A percentile compares a stretch with the other conserved stretches of the same genome.
Evolutionary conservation across 1,139 yeast genomes (phyloP).

Genomic region (Komagataea norvegica): DNA sequence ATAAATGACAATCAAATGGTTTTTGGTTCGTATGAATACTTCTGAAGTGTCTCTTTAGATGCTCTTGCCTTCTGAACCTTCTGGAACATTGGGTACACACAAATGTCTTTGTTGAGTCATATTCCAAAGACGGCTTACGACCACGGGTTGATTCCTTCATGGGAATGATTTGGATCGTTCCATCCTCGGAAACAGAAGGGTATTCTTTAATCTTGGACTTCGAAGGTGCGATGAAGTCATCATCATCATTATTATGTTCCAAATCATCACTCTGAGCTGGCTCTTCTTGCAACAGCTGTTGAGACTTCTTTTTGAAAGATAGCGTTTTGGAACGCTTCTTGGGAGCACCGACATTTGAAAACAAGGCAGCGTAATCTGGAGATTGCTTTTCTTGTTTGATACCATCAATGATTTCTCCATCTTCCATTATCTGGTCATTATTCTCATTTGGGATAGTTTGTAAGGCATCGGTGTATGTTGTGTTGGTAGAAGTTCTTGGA

Average conservation of each 20-base stretch:
- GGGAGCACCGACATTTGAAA: slow-evolving; percentile 21
- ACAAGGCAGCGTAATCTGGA: slow-evolving; percentile 27
- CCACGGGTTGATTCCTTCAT: slow-evolving; percentile 32
- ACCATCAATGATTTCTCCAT: background rate
- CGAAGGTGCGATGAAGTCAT: no score
- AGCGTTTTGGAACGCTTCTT: slow-evolving; percentile 19
- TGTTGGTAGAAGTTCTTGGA: slow-evolving; percentile 7
- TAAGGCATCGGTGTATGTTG: slow-evolving; percentile 3
- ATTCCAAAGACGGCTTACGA: slow-evolving; percentile 35
- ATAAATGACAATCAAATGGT: slow-evolving; percentile 67
- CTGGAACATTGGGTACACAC: slow-evolving; percentile 46
- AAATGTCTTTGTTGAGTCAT: slow-evolving; percentile 33
- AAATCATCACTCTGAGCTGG: no score
- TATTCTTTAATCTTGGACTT: slow-evolving; percentile 11
- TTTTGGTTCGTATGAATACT: slow-evolving; percentile 71
- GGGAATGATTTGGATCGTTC: slow-evolving; percentile 14
- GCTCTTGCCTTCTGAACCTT: slow-evolving; percentile 74
- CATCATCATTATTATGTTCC: background rate
- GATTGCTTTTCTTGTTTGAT: slow-evolving; percentile 13
- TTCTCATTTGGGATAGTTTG: background rate
- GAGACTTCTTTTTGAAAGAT: slow-evolving; percentile 12
- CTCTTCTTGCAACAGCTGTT: no score
- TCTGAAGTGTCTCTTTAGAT: slow-evolving; percentile 69
- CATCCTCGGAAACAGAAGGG: slow-evolving; percentile 10
- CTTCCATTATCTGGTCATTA: background rate